phyloP scores from a whole-genome alignment of 176 grass and related monocot genomes.

The Rhipidocladum racemiflorum region DNA sequence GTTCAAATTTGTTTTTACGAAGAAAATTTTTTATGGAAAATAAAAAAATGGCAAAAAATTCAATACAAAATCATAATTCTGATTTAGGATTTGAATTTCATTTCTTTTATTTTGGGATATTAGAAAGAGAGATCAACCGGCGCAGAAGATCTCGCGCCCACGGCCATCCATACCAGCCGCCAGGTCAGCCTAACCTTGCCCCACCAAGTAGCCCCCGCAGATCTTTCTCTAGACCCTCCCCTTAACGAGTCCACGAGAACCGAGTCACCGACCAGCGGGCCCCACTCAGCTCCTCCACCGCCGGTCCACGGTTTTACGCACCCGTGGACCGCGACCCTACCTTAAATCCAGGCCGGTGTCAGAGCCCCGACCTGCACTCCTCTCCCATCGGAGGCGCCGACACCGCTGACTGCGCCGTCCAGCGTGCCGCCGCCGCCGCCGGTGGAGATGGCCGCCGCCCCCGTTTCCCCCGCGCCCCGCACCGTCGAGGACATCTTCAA shows the following conservation, averaged over 20 bases:
- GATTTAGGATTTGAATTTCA: no score
- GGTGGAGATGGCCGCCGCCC: neutral
- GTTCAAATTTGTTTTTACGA: no score
- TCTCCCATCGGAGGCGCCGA: neutral
- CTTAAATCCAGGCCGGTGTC: conserved; percentile 22
- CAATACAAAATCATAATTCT: no score
- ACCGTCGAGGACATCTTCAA: conserved; percentile 42
- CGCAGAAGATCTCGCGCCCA: neutral
- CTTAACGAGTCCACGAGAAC: neutral
- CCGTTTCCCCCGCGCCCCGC: conserved; percentile 8
- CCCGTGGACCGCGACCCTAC: neutral
- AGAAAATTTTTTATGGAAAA: no score
- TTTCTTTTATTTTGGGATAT: no score
- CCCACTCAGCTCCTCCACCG: neutral
- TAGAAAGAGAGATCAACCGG: neutral
- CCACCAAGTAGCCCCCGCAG: neutral
- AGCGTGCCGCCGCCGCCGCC: neutral
- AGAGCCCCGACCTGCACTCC: neutral
- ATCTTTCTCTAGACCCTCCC: neutral
- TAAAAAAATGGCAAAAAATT: no score
- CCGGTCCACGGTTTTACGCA: neutral
- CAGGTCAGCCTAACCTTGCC: neutral
- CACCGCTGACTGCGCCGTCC: neutral
- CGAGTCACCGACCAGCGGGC: accelerated
- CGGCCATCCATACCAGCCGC: neutral